A percentile compares a stretch with the other conserved stretches of the same genome.
Conservation (phyloP, 2,329 filamentous ascomycete species). For the Phialophora macrospora region DNA sequence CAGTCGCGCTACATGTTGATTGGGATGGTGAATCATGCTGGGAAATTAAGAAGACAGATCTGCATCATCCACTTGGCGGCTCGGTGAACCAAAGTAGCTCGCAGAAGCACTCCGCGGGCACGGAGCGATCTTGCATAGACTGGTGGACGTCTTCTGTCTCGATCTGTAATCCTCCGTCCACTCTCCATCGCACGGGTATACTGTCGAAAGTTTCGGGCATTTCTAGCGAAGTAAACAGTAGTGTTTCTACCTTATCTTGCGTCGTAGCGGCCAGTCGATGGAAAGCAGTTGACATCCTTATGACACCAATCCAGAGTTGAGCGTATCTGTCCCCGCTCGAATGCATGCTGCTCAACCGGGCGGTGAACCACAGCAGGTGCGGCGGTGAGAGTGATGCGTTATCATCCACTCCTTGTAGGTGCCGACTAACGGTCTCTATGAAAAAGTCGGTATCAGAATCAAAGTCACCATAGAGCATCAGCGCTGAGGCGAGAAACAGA, state of each 20-base stretch:
- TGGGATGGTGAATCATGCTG: not conserved
- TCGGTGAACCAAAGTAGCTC: constrained; percentile 18
- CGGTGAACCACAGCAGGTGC: constrained; percentile 13
- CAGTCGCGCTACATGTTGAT: not conserved
- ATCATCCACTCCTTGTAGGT: constrained; percentile 9
- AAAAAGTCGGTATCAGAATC: constrained; percentile 11
- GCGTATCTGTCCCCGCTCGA: constrained; percentile 9
- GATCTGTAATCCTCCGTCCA: constrained; percentile 8
- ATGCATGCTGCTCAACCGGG: constrained; percentile 6
- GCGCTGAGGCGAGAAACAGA: constrained; percentile 17
- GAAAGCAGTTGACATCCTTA: constrained; percentile 13
- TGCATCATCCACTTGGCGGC: constrained; percentile 8
- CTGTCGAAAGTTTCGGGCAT: constrained; percentile 5
- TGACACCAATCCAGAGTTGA: constrained; percentile 9
- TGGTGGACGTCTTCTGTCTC: constrained; percentile 4
- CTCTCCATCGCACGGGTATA: not conserved
- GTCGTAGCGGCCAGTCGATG: not conserved
- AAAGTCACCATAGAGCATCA: constrained; percentile 17
- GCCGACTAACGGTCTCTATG: constrained; percentile 11
- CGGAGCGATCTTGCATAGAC: constrained; percentile 9
- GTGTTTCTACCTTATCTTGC: constrained; percentile 3
- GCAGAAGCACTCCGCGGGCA: constrained; percentile 17
- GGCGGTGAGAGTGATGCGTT: constrained; percentile 12
- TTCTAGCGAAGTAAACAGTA: constrained; percentile 12
- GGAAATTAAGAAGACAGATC: not conserved